Evolutionary conservation across 192 early-diverging fungal genomes (phyloP).

Genomic region (Polychytrium aggregatum): DNA sequence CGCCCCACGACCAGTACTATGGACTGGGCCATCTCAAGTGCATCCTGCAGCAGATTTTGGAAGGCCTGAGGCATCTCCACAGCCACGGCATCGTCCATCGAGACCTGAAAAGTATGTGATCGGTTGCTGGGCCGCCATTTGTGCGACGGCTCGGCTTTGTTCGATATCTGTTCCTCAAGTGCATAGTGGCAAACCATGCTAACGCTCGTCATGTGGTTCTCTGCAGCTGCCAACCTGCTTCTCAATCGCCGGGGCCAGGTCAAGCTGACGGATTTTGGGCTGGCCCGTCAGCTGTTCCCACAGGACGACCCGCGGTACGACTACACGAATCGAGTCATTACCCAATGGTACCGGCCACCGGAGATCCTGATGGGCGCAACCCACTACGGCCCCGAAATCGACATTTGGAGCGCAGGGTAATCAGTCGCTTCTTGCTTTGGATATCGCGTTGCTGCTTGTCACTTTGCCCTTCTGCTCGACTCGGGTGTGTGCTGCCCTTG

Average conservation of each 20-base stretch:
- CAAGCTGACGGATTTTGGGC: conserved; percentile 95
- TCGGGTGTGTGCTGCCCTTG: too few relatives aligned
- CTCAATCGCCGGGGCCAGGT: conserved; percentile 76
- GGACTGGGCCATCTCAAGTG: conserved; percentile 78
- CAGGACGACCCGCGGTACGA: conserved; percentile 15
- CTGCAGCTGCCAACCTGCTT: conserved; percentile 65
- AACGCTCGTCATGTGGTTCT: neutral
- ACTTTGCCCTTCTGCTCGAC: too few relatives aligned
- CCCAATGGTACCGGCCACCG: conserved; percentile 92
- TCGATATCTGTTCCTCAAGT: neutral
- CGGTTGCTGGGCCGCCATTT: conserved; percentile 30
- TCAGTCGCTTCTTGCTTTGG: too few relatives aligned
- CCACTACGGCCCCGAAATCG: conserved; percentile 74
- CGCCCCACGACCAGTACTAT: conserved; percentile 53
- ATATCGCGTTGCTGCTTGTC: too few relatives aligned
- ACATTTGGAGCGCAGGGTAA: conserved; percentile 91
- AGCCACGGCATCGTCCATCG: conserved; percentile 68
- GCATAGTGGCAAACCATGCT: too few relatives aligned
- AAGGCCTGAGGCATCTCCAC: conserved; percentile 82
- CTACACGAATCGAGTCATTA: conserved; percentile 86
- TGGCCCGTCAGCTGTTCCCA: conserved; percentile 74
- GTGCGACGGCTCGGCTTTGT: conserved; percentile 29
- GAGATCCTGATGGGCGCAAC: conserved; percentile 85
- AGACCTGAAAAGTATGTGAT: conserved; percentile 74
- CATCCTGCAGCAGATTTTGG: conserved; percentile 72